Evolutionary conservation across 1,284 basidiomycete species (phyloP).

Genomic region (Cryptococcus sp.): DNA sequence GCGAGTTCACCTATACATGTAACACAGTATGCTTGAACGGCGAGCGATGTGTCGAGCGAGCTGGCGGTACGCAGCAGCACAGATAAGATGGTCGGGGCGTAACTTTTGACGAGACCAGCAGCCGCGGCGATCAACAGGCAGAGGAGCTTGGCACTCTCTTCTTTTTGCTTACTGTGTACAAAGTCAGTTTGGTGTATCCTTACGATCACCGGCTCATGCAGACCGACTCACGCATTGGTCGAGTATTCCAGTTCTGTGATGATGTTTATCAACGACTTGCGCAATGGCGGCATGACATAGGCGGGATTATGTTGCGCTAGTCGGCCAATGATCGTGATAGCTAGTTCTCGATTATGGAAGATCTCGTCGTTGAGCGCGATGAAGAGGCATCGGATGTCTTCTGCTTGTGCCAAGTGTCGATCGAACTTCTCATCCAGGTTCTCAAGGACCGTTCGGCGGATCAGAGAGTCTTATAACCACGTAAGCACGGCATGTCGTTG

Average conservation of each 20-base stretch:
- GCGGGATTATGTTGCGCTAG: slow-evolving; percentile 95
- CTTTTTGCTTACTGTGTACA: slow-evolving; percentile 65
- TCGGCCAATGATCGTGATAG: slow-evolving; percentile 88
- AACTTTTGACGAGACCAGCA: slow-evolving; percentile 91
- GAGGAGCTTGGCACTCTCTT: slow-evolving; percentile 86
- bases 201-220: background rate
- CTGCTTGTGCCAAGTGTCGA: slow-evolving; percentile 96
- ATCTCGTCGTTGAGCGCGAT: slow-evolving; percentile 98
- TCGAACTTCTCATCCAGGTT: slow-evolving; percentile 94
- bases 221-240: slow-evolving; percentile 69
- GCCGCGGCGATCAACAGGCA: slow-evolving; percentile 87
- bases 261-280: slow-evolving; percentile 94
- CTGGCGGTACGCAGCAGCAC: slow-evolving; percentile 77
- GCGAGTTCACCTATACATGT: slow-evolving; percentile 94
- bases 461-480: slow-evolving; percentile 65
- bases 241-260: slow-evolving; percentile 97
- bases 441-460: slow-evolving; percentile 84
- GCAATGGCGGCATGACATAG: slow-evolving; percentile 96
- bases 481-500: background rate
- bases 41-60: slow-evolving; percentile 79
- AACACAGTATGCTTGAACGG: slow-evolving; percentile 89
- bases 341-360: slow-evolving; percentile 88
- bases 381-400: slow-evolving; percentile 95
- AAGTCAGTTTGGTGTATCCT: slow-evolving; percentile 6
- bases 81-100: slow-evolving; percentile 92